Evolutionary conservation across 176 grass and related monocot genomes (phyloP), one percentile per base, ranked within the genome.

Genomic region (Zizania latifolia): DNA sequence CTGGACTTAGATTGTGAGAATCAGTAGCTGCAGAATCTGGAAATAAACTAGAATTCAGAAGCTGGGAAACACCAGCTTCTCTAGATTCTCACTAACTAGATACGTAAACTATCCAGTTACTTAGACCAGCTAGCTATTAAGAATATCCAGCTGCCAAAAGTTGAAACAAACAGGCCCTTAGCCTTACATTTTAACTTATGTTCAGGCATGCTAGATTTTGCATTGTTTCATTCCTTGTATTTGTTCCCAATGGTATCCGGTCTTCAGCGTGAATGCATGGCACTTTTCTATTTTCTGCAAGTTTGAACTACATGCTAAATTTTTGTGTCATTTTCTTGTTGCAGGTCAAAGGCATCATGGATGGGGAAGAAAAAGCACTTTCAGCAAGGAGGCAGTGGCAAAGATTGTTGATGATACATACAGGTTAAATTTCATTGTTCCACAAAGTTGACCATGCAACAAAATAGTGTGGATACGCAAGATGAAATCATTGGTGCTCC

Each of bases 351-450:
- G 66, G 38, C 74, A 71, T 27, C 88, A 80, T 71, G 89, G 78
- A 63, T 99, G 83, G 88, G 86, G 88, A 83, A 94, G 80, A 79
- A 99, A 77, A 90, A 88, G 34, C 72, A 40, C 69, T 70, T n/a
- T 88, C 15, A 84, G 86, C 38, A 94, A 85, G 65, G 89, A 94
- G 63, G 76, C 46, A 16, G 91, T 94, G 58, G 91, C 86, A 78
- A 99, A 94, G 85, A 89, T 99, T 74, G 88, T 99, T 65, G 91
- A 92, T 84, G 95, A 99, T 76, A 94, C 87, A 33, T 99, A 92
- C 81, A 86, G 95, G 95, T 97, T 74, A 40, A 82, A 71, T 72
- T 71, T 83, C 72, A 71, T 44, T 9, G 39, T 78, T 50, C n/a
- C 74, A 38, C 81, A 56, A 34, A 83, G 85, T 68, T 51, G 16